phyloP scores from a whole-genome alignment of 2,329 filamentous ascomycete species.

The Beauveria australis region DNA sequence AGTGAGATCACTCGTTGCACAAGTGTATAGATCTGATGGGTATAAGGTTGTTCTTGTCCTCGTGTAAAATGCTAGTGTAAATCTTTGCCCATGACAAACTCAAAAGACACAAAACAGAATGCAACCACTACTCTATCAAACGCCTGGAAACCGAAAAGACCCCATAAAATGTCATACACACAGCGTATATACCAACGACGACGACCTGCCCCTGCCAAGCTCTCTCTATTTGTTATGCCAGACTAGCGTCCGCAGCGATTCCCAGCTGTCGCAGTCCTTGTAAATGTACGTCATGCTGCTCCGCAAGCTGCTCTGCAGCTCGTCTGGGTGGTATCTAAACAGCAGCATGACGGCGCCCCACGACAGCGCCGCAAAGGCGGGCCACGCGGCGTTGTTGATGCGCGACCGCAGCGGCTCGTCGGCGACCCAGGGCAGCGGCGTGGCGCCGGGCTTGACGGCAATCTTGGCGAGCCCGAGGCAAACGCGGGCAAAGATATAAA shows the following conservation, averaged over 20 bases:
- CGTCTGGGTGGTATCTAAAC: conserved; percentile 86
- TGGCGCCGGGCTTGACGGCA: conserved; percentile 57
- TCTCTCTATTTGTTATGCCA: conserved; percentile 67
- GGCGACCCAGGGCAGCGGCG: conserved; percentile 40
- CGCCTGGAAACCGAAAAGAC: neutral
- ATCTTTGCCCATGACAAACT: neutral
- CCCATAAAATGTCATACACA: neutral
- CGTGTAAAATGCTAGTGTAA: conserved; percentile 2
- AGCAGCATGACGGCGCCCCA: conserved; percentile 96
- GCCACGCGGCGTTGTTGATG: conserved; percentile 73
- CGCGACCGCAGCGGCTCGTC: conserved; percentile 34
- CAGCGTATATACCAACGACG: neutral
- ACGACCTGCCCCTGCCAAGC: neutral
- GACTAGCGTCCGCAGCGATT: conserved; percentile 73
- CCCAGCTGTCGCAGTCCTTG: conserved; percentile 80
- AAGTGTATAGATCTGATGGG: neutral
- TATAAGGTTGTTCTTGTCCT: neutral
- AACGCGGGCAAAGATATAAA: conserved; percentile 94
- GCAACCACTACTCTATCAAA: neutral
- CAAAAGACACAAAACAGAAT: neutral
- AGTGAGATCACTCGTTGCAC: neutral
- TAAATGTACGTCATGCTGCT: conserved; percentile 99
- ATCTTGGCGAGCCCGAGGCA: conserved; percentile 76
- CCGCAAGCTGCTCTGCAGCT: conserved; percentile 81
- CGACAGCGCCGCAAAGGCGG: conserved; percentile 79